phyloP scores from a whole-genome alignment of 495 filamentous ascomycete species.

The Neurospora discreta region DNA sequence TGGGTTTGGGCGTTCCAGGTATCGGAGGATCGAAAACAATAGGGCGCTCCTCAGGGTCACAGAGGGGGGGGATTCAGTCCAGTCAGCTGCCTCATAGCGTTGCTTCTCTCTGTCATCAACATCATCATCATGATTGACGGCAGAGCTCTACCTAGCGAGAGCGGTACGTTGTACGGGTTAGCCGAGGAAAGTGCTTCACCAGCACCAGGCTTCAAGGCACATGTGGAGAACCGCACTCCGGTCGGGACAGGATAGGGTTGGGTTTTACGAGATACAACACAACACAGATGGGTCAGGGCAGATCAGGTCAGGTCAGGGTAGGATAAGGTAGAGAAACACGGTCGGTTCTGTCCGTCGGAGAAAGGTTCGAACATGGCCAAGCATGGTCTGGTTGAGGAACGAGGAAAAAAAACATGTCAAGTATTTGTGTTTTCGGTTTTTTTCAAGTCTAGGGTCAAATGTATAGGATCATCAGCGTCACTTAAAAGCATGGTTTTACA shows the following conservation, averaged over 20 bases:
- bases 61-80: background rate
- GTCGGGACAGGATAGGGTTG: background rate
- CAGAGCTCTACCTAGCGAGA: background rate
- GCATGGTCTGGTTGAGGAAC: background rate
- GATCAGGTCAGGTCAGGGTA: background rate
- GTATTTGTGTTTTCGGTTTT: background rate
- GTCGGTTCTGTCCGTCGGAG: background rate
- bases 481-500: background rate
- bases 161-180: background rate
- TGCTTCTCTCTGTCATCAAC: background rate
- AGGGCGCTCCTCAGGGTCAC: background rate
- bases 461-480: background rate
- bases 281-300: background rate
- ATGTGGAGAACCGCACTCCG: background rate
- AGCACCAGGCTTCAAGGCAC: background rate
- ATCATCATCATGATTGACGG: background rate
- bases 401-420: background rate
- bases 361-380: background rate
- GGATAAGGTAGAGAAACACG: background rate
- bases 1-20: background rate
- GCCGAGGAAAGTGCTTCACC: background rate
- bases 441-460: background rate
- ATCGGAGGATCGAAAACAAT: background rate
- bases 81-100: background rate
- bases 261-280: background rate